These are phyloP conservation scores for Pneumocystis murina DNA, from an alignment of 1,139 yeast genomes.

Conservation along the genomic window DNA sequence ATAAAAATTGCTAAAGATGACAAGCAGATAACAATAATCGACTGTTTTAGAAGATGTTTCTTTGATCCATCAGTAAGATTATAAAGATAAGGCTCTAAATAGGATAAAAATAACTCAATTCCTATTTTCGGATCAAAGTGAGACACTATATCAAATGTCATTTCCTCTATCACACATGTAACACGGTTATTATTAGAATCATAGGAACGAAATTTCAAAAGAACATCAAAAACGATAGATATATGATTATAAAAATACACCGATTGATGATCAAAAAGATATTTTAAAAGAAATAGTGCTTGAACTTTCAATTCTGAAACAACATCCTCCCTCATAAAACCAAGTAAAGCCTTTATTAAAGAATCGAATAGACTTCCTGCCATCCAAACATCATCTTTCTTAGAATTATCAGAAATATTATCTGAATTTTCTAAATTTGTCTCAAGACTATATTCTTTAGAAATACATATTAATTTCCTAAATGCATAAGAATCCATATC, in stretches of 20 bases:
- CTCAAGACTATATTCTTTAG: conserved; percentile 5
- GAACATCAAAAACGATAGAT: conserved; percentile 1
- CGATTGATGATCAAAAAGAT: conserved; percentile 7
- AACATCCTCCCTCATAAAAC: not conserved
- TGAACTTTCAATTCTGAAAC: conserved; percentile 6
- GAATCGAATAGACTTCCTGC: conserved; percentile 9
- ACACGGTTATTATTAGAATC: conserved; percentile 2
- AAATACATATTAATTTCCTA: conserved; percentile 7
- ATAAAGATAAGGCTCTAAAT: conserved; percentile 4
- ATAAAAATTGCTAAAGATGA: conserved; percentile 5
- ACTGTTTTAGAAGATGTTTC: conserved; percentile 2
- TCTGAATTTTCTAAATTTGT: not conserved
- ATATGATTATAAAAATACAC: conserved; percentile 9
- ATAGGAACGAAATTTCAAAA: conserved; percentile 2
- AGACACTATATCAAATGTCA: conserved; percentile 3
- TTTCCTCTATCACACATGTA: conserved; percentile 9
- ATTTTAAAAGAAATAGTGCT: conserved; percentile 2
- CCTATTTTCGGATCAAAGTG: conserved; percentile 6
- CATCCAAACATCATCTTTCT: conserved; percentile 7
- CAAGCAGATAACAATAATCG: conserved; percentile 3
- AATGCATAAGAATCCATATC: conserved; percentile 7
- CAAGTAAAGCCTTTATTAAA: conserved; percentile 1
- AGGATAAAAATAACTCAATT: conserved; percentile 2
- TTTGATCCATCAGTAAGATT: not conserved
- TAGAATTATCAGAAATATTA: not conserved